Evolutionary conservation across 2,329 filamentous ascomycete genomes (phyloP).

Genomic region (Coniochaeta ligniaria): DNA sequence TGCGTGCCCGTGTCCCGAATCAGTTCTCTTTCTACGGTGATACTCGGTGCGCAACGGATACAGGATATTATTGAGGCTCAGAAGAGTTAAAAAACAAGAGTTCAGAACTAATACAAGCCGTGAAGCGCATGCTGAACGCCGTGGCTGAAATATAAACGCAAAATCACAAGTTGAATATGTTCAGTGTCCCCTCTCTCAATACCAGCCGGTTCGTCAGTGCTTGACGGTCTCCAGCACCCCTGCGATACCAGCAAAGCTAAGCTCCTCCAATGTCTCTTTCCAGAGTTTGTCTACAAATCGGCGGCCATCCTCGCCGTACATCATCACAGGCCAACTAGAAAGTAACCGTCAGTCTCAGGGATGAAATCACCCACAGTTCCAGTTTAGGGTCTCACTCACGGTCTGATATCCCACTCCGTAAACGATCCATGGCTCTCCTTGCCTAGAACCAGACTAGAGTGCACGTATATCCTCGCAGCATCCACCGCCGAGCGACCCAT

Average conservation of each 20-base stretch:
- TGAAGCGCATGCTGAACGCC: no score
- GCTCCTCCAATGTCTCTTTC: neutral
- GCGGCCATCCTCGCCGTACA: neutral
- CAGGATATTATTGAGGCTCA: no score
- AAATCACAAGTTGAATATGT: no score
- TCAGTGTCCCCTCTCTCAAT: no score
- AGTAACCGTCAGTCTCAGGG: neutral
- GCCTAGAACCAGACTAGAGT: slow-evolving; percentile 12
- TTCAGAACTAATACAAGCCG: no score
- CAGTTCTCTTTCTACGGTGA: no score
- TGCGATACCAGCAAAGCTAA: neutral
- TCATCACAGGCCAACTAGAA: neutral
- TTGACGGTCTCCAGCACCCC: neutral
- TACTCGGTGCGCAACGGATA: no score
- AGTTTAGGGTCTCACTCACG: slow-evolving; percentile 12
- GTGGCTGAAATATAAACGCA: no score
- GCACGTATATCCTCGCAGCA: slow-evolving; percentile 13
- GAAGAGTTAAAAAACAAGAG: no score
- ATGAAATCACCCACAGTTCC: neutral
- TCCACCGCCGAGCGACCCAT: slow-evolving; percentile 8
- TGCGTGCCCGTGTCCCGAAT: no score
- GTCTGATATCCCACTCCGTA: slow-evolving; percentile 11
- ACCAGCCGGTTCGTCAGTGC: neutral
- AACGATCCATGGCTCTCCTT: slow-evolving; percentile 15
- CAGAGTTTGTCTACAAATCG: neutral